phyloP scores from a whole-genome alignment of 768 basidiomycete species.

The Leccinum obscurum region DNA sequence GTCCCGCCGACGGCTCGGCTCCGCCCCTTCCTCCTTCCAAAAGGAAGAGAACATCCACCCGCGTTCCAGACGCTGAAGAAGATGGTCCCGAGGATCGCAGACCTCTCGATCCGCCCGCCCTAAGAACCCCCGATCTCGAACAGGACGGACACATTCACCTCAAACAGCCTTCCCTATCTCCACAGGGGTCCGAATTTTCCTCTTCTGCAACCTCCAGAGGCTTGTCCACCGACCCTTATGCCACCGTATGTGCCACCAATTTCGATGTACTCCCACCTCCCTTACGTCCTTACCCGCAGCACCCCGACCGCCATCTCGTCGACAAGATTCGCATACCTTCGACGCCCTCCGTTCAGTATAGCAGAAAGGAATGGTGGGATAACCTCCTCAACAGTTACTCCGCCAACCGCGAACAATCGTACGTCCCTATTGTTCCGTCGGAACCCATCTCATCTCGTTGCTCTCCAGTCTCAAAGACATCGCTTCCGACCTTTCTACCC shows the following conservation, averaged over 20 bases:
- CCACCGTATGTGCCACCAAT: constrained; percentile 23
- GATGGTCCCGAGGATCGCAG: constrained; percentile 26
- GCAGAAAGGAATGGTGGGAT: constrained; percentile 48
- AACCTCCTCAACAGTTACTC: constrained; percentile 45
- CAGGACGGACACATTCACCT: constrained; percentile 25
- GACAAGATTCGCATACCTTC: constrained; percentile 31
- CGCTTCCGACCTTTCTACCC: constrained; percentile 45
- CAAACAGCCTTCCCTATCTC: constrained; percentile 34
- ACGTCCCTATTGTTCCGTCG: constrained; percentile 11
- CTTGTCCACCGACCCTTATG: constrained; percentile 27
- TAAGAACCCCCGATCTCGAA: constrained; percentile 29
- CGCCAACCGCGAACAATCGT: constrained; percentile 44
- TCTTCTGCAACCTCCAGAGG: constrained; percentile 29
- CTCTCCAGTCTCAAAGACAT: constrained; percentile 48
- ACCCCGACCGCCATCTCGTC: constrained; percentile 26
- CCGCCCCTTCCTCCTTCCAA: constrained; percentile 52
- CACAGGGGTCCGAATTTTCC: constrained; percentile 32
- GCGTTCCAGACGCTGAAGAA: constrained; percentile 36
- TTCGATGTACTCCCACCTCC: background rate
- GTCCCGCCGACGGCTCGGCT: constrained; percentile 55
- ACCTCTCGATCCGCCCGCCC: constrained; percentile 24
- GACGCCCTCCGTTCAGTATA: constrained; percentile 34
- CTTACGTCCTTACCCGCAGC: constrained; percentile 23
- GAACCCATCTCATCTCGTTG: constrained; percentile 3
- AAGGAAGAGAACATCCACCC: constrained; percentile 46